Conservation (phyloP, 768 basidiomycete genomes). For the Russula sp. region DNA sequence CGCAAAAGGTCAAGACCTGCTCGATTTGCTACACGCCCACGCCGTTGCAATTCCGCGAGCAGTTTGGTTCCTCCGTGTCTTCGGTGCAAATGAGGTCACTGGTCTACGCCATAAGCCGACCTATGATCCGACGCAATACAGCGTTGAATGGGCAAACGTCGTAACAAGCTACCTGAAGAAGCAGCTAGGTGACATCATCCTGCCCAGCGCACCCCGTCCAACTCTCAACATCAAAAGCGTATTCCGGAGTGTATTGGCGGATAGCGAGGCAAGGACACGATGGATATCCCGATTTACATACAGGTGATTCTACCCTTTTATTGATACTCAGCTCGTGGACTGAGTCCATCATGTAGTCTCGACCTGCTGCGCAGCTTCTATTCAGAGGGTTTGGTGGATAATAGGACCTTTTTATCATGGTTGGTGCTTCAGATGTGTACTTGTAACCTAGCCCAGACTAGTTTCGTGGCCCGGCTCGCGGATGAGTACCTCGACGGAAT, state of each 20-base stretch:
- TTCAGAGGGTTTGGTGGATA: constrained; percentile 76
- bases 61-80: constrained; percentile 83
- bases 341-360: constrained; percentile 44
- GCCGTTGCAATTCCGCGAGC: constrained; percentile 78
- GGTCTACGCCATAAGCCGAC: constrained; percentile 72
- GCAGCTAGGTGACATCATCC: constrained; percentile 70
- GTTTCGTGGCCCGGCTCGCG: constrained; percentile 68
- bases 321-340: neutral
- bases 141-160: constrained; percentile 79
- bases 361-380: constrained; percentile 73
- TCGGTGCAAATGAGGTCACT: constrained; percentile 83
- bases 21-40: constrained; percentile 74
- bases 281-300: constrained; percentile 82
- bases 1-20: constrained; percentile 77
- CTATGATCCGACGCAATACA: constrained; percentile 83
- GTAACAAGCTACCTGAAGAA: constrained; percentile 82
- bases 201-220: constrained; percentile 69
- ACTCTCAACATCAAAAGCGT: constrained; percentile 80
- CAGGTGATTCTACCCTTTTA: constrained; percentile 45
- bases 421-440: constrained; percentile 71
- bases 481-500: constrained; percentile 80
- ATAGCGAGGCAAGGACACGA: constrained; percentile 62
- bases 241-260: constrained; percentile 78
- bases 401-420: constrained; percentile 73
- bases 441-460: constrained; percentile 79